Evolutionary conservation across 2,329 filamentous ascomycete species (phyloP), one percentile per base, ranked within the genome.

Genomic region (Emmonsiellopsis sp.): DNA sequence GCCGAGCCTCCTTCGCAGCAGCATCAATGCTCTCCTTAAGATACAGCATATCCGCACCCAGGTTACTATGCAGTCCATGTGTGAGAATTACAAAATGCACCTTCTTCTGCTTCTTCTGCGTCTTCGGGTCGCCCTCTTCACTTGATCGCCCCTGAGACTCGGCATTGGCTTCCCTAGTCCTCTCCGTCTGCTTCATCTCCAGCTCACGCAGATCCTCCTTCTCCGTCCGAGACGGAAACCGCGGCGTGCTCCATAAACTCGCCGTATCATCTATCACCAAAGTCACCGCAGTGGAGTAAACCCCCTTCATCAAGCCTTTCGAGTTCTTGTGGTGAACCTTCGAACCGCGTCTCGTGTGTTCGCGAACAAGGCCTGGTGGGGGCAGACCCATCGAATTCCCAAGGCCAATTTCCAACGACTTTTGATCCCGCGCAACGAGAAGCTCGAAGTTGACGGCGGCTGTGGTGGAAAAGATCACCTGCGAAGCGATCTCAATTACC

Each of bases 1-100:
- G 73, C 61, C 85, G 84, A 32, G 88, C 86, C 65, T 92, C 83
- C 61, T 77, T 85, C 3, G 85, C 86, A 2, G 88, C 84, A 32
- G 84, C 83, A 71, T 98, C 93, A 57, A 98, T 97, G 69, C 89
- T 95, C 71, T 98, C 93, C 66, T 98, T 98, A 68, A 98, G 73
- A 66, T 88, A 98, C 17, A 98, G 76, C 93, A 98, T 95, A 67
- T 98, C 93, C 21, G 90, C 87, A 5, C 93, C 89, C 10, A 96
- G 77, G 67, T 98, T 98, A 70, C 92, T 95, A 69, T 98, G 93
- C 58, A 98, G 71, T 0, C 93, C 93, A 72, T 98, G 93, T 0
- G 93, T 97, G 49, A 98, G 72, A 36, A 98, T 78, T 27, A 98
- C 93, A 42, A 98, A 75, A 66, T 98, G 93, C 2, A 98, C 77